Percentiles rank a stretch among this genome's conserved stretches.
Conservation (phyloP, 441 rosid genomes). For the Macaranga tanarius region DNA sequence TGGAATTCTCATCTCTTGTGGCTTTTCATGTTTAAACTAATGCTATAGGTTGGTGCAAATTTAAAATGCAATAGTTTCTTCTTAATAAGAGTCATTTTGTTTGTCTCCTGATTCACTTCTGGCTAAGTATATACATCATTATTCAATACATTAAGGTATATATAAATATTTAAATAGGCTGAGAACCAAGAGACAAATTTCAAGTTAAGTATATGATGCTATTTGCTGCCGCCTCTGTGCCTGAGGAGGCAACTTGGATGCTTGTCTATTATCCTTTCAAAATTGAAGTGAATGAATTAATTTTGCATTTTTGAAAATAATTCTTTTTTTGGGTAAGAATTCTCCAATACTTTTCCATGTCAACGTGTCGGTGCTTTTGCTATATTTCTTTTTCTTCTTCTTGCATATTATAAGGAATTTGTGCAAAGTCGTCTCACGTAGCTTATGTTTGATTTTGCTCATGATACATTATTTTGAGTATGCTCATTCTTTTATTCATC, state of each 20-base stretch:
- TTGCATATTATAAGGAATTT: constrained; percentile 5
- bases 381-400: neutral
- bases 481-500: neutral
- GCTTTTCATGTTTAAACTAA: constrained; percentile 1
- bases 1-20: too few species aligned
- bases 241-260: constrained; percentile 26
- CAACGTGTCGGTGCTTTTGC: constrained; percentile 19
- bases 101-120: constrained; percentile 10
- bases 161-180: constrained; percentile 8
- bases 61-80: neutral
- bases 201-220: neutral
- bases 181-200: constrained; percentile 12
- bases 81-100: neutral
- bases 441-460: neutral
- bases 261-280: constrained; percentile 19
- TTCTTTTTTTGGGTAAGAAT: neutral
- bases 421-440: neutral
- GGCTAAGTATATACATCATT: neutral
- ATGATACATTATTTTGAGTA: neutral
- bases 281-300: neutral
- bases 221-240: constrained; percentile 14
- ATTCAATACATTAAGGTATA: neutral
- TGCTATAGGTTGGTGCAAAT: neutral
- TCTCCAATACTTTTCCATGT: constrained; percentile 5
- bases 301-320: neutral